These are phyloP conservation scores for Trichocladium uniseriatum DNA, from an alignment of 495 filamentous ascomycete genomes.

Conservation along the genomic window DNA sequence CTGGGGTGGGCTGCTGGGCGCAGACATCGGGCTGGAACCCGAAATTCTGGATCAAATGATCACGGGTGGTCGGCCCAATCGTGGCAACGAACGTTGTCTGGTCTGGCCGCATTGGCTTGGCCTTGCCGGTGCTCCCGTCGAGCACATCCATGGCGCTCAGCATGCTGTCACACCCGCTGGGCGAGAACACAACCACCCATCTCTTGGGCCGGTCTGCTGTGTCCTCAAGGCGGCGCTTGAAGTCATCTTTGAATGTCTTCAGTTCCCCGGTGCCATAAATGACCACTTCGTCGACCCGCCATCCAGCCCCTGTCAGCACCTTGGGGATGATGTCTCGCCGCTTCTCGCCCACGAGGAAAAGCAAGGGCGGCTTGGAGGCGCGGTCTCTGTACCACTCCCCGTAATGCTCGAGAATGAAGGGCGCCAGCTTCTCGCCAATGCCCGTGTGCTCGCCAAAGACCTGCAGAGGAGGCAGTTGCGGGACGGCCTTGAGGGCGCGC, in stretches of 20 bases:
- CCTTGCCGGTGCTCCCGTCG: conserved; percentile 39
- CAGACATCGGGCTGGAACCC: conserved; percentile 72
- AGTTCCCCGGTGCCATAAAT: conserved; percentile 82
- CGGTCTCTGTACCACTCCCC: conserved; percentile 31
- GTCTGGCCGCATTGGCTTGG: conserved; percentile 20
- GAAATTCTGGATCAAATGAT: conserved; percentile 57
- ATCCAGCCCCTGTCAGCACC: conserved; percentile 49
- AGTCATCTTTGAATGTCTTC: conserved; percentile 60
- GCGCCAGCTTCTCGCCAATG: conserved; percentile 67
- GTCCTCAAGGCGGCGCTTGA: conserved; percentile 37
- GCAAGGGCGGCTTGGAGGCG: conserved; percentile 47
- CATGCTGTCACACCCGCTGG: conserved; percentile 78
- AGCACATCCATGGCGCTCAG: conserved; percentile 53
- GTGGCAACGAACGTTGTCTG: conserved; percentile 57
- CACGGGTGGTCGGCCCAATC: conserved; percentile 89
- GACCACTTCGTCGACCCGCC: conserved; percentile 63
- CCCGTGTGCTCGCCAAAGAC: conserved; percentile 71
- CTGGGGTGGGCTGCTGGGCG: conserved; percentile 70
- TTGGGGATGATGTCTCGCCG: conserved; percentile 80
- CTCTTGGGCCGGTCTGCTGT: conserved; percentile 34
- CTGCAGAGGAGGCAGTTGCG: conserved; percentile 37
- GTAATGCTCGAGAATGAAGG: conserved; percentile 70
- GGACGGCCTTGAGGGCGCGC: conserved; percentile 54
- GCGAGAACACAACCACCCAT: conserved; percentile 94
- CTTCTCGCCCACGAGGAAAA: conserved; percentile 85